Conservation (phyloP, 2,329 filamentous ascomycete species). For the Diaporthe velutina region DNA sequence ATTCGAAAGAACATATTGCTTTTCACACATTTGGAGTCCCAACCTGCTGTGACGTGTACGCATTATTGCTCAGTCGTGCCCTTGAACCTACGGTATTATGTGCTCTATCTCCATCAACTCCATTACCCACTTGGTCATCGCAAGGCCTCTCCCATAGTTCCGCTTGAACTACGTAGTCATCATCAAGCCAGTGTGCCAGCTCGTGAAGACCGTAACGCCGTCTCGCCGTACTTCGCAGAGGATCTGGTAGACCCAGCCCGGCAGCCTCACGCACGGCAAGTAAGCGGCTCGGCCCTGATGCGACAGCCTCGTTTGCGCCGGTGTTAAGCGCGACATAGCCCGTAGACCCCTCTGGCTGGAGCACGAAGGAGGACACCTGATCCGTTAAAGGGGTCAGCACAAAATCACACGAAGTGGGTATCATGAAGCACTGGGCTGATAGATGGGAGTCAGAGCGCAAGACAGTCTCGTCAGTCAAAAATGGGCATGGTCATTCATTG, state of each 20-base stretch:
- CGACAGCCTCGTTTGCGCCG: slow-evolving; percentile 6
- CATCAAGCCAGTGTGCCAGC: too few relatives aligned
- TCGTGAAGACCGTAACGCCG: neutral
- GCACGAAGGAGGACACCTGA: neutral
- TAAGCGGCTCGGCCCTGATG: neutral
- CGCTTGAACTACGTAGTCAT: neutral
- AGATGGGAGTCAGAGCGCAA: neutral
- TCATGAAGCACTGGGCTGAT: neutral
- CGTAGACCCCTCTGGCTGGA: neutral
- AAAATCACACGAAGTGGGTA: neutral
- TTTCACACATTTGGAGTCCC: neutral
- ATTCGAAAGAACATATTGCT: slow-evolving; percentile 20
- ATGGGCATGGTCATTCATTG: slow-evolving; percentile 19
- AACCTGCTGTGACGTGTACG: neutral
- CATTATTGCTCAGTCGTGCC: neutral
- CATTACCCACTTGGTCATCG: too few relatives aligned
- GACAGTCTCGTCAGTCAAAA: neutral
- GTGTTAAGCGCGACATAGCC: slow-evolving; percentile 7
- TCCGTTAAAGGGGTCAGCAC: neutral
- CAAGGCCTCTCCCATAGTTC: neutral
- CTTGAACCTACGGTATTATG: neutral
- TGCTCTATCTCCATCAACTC: too few relatives aligned
- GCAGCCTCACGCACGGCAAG: neutral
- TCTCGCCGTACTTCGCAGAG: neutral
- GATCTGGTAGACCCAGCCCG: neutral